Conservation (phyloP, 768 basidiomycete species). For the Termitomyces eurrhizus region DNA sequence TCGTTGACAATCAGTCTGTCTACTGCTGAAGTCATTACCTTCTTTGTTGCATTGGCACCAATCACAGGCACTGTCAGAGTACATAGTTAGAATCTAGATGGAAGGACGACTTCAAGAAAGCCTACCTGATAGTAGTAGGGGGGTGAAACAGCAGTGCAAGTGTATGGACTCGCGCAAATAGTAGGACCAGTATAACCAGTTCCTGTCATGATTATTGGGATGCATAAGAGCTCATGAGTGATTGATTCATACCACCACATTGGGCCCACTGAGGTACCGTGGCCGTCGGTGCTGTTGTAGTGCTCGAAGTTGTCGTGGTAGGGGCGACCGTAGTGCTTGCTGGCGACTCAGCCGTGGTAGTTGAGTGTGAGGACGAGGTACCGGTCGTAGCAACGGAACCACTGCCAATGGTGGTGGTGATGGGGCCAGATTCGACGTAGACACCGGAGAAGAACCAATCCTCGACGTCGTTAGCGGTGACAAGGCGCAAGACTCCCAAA, state of each 20-base stretch:
- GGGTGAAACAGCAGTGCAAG: slow-evolving; percentile 43
- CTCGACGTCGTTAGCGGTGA: slow-evolving; percentile 41
- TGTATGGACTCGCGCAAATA: slow-evolving; percentile 35
- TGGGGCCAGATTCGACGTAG: slow-evolving; percentile 54
- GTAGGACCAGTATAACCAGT: slow-evolving; percentile 46
- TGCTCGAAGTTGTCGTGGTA: slow-evolving; percentile 25
- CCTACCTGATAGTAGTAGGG: slow-evolving; percentile 53
- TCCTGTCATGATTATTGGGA: slow-evolving; percentile 20
- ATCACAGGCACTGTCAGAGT: slow-evolving; percentile 21
- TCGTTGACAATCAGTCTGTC: neutral
- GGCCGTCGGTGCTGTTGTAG: slow-evolving; percentile 30
- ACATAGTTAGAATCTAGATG: neutral
- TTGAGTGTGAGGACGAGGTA: slow-evolving; percentile 12
- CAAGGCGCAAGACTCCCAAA: slow-evolving; percentile 55
- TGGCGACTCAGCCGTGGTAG: slow-evolving; percentile 19
- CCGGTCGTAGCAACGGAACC: slow-evolving; percentile 19
- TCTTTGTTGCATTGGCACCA: neutral
- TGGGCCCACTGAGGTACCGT: slow-evolving; percentile 45
- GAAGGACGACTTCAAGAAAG: neutral
- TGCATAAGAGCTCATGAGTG: neutral
- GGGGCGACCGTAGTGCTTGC: slow-evolving; percentile 28
- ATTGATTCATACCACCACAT: slow-evolving; percentile 39
- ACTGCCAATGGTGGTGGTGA: slow-evolving; percentile 45
- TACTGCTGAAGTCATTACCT: neutral
- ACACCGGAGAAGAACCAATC: slow-evolving; percentile 62